Evolutionary conservation across 169 alveolate species (phyloP).

Genomic region (Cryptosporidium meleagridis): DNA sequence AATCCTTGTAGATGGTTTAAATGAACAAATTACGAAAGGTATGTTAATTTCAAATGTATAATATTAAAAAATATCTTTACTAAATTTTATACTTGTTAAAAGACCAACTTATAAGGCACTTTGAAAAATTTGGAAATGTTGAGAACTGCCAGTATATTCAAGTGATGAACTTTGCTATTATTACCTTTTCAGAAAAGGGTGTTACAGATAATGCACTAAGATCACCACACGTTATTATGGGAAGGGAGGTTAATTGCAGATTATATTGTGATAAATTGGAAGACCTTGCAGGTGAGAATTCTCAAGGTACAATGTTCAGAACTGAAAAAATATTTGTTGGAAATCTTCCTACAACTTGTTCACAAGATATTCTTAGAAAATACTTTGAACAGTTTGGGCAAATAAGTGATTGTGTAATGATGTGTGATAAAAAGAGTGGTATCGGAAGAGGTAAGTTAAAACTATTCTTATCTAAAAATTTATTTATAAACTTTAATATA

Average conservation of each 20-base stretch:
- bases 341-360: slow-evolving; percentile 82
- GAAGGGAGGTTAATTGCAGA: slow-evolving; percentile 72
- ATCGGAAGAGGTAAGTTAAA: slow-evolving; percentile 87
- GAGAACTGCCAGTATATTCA: slow-evolving; percentile 72
- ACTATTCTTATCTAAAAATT: not conserved
- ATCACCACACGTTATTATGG: slow-evolving; percentile 74
- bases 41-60: not conserved
- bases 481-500: not conserved
- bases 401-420: slow-evolving; percentile 87
- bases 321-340: slow-evolving; percentile 90
- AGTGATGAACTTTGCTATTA: slow-evolving; percentile 66
- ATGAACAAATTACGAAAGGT: slow-evolving; percentile 67
- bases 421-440: slow-evolving; percentile 88
- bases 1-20: slow-evolving; percentile 58
- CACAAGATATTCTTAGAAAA: slow-evolving; percentile 84
- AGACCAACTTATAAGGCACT: slow-evolving; percentile 61
- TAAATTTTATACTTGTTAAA: not conserved
- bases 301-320: slow-evolving; percentile 72
- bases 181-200: slow-evolving; percentile 60
- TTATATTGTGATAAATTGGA: slow-evolving; percentile 63
- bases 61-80: not conserved
- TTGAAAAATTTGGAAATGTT: slow-evolving; percentile 69
- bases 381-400: slow-evolving; percentile 89
- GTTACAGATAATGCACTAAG: slow-evolving; percentile 60
- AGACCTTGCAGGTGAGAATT: slow-evolving; percentile 52